phyloP scores from a whole-genome alignment of 257 asterid genomes.

The Jacaranda copaia region DNA sequence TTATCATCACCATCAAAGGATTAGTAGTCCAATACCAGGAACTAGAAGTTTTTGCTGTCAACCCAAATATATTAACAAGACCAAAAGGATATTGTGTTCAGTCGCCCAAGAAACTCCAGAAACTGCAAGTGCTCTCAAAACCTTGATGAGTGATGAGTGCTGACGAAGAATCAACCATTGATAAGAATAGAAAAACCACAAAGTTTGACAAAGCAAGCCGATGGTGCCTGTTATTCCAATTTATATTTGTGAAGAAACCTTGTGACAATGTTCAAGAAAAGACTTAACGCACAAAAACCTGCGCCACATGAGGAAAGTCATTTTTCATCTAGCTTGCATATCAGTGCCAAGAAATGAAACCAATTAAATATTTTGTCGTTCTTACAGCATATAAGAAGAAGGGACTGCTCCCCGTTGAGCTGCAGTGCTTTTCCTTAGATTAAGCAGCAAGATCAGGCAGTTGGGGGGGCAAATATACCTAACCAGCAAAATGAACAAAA shows the following conservation, averaged over 20 bases:
- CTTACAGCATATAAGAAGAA: slow-evolving; percentile 55
- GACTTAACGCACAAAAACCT: slow-evolving; percentile 36
- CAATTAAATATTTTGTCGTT: not conserved
- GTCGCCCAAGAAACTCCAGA: not conserved
- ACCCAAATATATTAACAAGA: too few species aligned
- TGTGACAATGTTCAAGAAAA: slow-evolving; percentile 15
- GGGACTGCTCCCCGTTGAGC: slow-evolving; percentile 73
- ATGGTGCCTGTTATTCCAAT: slow-evolving; percentile 6
- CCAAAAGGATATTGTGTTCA: not conserved
- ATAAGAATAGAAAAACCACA: not conserved
- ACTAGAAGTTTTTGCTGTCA: too few species aligned
- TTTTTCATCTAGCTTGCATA: not conserved
- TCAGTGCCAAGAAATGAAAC: not conserved
- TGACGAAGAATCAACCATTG: not conserved
- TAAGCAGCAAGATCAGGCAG: slow-evolving; percentile 73
- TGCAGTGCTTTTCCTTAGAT: slow-evolving; percentile 54
- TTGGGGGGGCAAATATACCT: slow-evolving; percentile 10
- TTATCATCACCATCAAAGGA: too few species aligned
- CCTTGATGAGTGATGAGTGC: not conserved
- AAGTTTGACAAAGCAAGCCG: not conserved
- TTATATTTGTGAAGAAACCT: not conserved
- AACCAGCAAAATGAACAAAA: not conserved
- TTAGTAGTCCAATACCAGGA: too few species aligned
- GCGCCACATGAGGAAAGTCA: slow-evolving; percentile 1
- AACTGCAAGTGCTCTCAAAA: not conserved